Conservation (phyloP, 2,329 filamentous ascomycete genomes). For the Cryphonectria radicalis region DNA sequence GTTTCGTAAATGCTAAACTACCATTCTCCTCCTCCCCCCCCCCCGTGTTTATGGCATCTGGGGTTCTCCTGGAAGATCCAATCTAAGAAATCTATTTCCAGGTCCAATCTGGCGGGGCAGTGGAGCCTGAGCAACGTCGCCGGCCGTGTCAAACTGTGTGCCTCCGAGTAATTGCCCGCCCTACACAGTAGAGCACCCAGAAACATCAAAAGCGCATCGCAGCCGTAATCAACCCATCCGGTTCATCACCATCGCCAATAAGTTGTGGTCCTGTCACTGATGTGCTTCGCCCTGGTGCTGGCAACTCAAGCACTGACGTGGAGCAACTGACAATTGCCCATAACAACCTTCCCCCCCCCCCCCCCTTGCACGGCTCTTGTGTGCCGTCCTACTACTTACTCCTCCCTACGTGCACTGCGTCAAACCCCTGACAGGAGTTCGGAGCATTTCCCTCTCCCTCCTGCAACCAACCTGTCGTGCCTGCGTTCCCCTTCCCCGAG, state of each 20-base stretch:
- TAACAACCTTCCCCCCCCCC: background rate
- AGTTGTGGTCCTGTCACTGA: background rate
- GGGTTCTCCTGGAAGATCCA: slow-evolving; percentile 26
- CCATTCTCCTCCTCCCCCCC: slow-evolving; percentile 9
- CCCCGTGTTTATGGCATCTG: background rate
- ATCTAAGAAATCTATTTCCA: slow-evolving; percentile 29
- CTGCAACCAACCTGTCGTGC: background rate
- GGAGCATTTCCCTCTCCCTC: background rate
- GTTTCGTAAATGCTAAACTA: slow-evolving; percentile 20
- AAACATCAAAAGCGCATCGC: slow-evolving; percentile 2
- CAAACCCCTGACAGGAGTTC: slow-evolving; percentile 18
- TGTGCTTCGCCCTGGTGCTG: background rate
- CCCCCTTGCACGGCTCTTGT: slow-evolving; percentile 5
- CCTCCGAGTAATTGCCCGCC: slow-evolving; percentile 9
- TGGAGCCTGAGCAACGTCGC: slow-evolving; percentile 18
- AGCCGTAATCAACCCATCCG: background rate
- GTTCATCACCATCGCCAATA: background rate
- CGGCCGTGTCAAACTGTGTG: background rate
- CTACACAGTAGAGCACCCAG: background rate
- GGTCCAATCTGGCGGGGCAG: slow-evolving; percentile 20
- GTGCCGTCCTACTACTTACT: slow-evolving; percentile 1
- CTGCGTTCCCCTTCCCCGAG: background rate
- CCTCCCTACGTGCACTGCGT: slow-evolving; percentile 8
- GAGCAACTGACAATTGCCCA: background rate
- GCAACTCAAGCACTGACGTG: background rate